phyloP scores from a whole-genome alignment of 805 yeast species.

The Yueomyces sp. region DNA sequence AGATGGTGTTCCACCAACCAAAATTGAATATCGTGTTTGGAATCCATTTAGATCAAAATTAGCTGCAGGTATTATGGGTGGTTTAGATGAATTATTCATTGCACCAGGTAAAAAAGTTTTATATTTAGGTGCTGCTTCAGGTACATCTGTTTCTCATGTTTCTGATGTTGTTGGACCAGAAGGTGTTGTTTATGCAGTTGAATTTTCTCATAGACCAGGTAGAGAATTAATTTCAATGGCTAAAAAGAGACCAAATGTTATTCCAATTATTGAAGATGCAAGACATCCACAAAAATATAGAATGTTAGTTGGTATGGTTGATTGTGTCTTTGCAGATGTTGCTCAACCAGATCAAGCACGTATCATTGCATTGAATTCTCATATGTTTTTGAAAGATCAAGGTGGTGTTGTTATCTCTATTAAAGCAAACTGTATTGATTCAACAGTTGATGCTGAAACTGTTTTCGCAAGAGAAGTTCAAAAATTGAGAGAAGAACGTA shows the following conservation, averaged over 20 bases:
- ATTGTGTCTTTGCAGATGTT: constrained; percentile 96
- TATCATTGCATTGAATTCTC: constrained; percentile 96
- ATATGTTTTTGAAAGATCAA: constrained; percentile 93
- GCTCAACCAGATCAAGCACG: constrained; percentile 99
- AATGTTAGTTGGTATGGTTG: constrained; percentile 98
- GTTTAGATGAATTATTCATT: constrained; percentile 93
- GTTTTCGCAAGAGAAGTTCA: constrained; percentile 99
- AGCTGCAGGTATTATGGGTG: constrained; percentile 99
- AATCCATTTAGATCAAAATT: constrained; percentile 98
- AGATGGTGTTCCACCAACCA: constrained; percentile 81
- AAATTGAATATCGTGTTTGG: constrained; percentile 99
- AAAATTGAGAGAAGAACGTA: constrained; percentile 96
- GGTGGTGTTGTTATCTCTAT: constrained; percentile 98
- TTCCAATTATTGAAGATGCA: constrained; percentile 98
- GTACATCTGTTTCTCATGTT: constrained; percentile 98
- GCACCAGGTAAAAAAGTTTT: constrained; percentile 97
- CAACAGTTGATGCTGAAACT: constrained; percentile 98
- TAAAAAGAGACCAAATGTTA: constrained; percentile 98
- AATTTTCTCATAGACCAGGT: constrained; percentile 99
- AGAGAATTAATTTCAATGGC: constrained; percentile 99
- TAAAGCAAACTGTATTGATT: constrained; percentile 99
- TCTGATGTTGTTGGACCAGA: constrained; percentile 98
- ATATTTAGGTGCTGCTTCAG: constrained; percentile 98
- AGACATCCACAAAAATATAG: constrained; percentile 99
- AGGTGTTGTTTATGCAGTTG: constrained; percentile 97